These are phyloP conservation scores for Boletus smithii DNA, from an alignment of 1,284 basidiomycete genomes.

Conservation along the genomic window DNA sequence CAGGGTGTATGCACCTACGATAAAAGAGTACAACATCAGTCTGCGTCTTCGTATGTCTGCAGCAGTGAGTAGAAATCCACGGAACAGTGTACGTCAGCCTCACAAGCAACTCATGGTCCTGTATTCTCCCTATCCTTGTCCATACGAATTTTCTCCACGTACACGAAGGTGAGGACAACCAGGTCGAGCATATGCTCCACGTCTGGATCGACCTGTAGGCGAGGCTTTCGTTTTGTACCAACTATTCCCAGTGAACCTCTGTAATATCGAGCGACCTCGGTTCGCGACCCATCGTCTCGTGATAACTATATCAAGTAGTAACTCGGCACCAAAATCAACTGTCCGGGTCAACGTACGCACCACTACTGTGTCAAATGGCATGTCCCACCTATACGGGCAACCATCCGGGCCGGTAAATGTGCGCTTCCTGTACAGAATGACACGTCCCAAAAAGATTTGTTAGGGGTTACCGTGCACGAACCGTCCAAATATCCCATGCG, in stretches of 20 bases:
- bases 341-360: slow-evolving; percentile 13
- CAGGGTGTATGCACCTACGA: slow-evolving; percentile 9
- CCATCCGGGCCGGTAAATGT: slow-evolving; percentile 30
- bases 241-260: slow-evolving; percentile 19
- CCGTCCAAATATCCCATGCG: slow-evolving; percentile 24
- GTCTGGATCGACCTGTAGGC: slow-evolving; percentile 33
- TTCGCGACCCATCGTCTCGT: slow-evolving; percentile 14
- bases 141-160: slow-evolving; percentile 37
- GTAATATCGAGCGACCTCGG: slow-evolving; percentile 32
- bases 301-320: slow-evolving; percentile 17
- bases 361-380: slow-evolving; percentile 13
- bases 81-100: background rate
- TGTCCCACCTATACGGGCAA: slow-evolving; percentile 27
- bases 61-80: slow-evolving; percentile 4
- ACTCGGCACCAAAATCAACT: background rate
- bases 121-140: slow-evolving; percentile 22
- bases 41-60: background rate
- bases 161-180: slow-evolving; percentile 43
- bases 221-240: slow-evolving; percentile 23
- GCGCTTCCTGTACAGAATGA: slow-evolving; percentile 19
- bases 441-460: background rate
- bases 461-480: too few relatives aligned
- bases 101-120: slow-evolving; percentile 10
- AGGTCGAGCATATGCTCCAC: slow-evolving; percentile 38
- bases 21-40: slow-evolving; percentile 10